phyloP scores from a whole-genome alignment of 805 yeast genomes.

The Candida palmyrensis region DNA sequence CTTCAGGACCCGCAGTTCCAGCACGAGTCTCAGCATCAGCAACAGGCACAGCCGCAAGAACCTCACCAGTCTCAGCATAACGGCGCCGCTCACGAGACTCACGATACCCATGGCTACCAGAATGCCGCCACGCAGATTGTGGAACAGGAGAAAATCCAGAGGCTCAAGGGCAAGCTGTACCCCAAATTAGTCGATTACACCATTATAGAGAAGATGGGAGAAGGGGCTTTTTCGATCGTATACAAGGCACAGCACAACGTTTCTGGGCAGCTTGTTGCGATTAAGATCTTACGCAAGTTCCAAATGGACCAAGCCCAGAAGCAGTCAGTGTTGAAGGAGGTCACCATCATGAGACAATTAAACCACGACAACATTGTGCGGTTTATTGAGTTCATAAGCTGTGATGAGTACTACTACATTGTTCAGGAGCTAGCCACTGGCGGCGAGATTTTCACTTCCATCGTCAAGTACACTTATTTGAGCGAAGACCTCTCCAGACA shows the following conservation, averaged over 20 bases:
- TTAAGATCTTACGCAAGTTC: slow-evolving; percentile 61
- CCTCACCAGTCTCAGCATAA: neutral
- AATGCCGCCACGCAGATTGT: slow-evolving; percentile 30
- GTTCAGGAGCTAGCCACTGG: slow-evolving; percentile 72
- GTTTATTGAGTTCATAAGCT: slow-evolving; percentile 63
- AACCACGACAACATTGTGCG: slow-evolving; percentile 60
- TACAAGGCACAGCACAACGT: slow-evolving; percentile 48
- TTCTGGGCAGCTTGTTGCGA: slow-evolving; percentile 42
- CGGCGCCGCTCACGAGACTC: neutral
- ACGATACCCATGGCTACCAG: slow-evolving; percentile 9
- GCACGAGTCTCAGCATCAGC: slow-evolving; percentile 2
- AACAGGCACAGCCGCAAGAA: neutral
- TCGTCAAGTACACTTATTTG: slow-evolving; percentile 62
- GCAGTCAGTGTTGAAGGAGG: slow-evolving; percentile 75
- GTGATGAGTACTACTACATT: slow-evolving; percentile 56
- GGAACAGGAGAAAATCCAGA: slow-evolving; percentile 27
- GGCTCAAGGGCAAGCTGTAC: slow-evolving; percentile 18
- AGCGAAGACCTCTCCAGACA: slow-evolving; percentile 62
- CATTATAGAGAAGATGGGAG: slow-evolving; percentile 56
- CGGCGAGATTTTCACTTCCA: slow-evolving; percentile 70
- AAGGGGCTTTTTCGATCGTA: slow-evolving; percentile 79
- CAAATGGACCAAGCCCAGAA: slow-evolving; percentile 59
- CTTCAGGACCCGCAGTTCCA: neutral
- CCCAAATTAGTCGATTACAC: slow-evolving; percentile 39
- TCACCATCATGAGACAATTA: slow-evolving; percentile 65